Base-by-base conservation (phyloP, 371 early-diverging fungal species). In the Syncephalis fuscata region DNA sequence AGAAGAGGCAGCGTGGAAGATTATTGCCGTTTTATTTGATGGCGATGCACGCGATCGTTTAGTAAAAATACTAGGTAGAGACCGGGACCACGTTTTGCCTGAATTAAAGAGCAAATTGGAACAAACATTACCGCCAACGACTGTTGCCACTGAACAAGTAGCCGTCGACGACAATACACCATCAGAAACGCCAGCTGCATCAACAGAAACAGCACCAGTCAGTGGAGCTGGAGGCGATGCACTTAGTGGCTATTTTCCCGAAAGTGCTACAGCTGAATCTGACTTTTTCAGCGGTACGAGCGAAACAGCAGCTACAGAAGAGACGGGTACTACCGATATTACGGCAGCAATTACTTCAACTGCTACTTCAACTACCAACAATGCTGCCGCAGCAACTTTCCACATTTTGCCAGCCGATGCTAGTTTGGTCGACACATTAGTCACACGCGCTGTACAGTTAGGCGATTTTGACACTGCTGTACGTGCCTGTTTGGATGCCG, bases 391-490 rank as follows among this genome's bases (percentile, higher is more conserved):
- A 10, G 24, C 63, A 11, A 17, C 54, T 23, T 52, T 53, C 21
- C 42, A 59, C 11, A 48, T 46, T 9, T 44, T 55, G 38, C 44
- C 58, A 23, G 52, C 50, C 19, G 61, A 58, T 27, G 48, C 25
- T 39, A 24, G 38, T 49, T 17, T 80, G 26, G 71, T 76, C 11
- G 89, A 94, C 53, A 63, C 68, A 21, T 60, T 85, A 50, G 80
- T 96, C 51, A 91, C 88, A 14, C 74, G 77, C 19, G 73, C 88
- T 4, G 63, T 94, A 32, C 69, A 92, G 2, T 60, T 88, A 25
- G 94, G 94, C 48, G 88, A 93, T 61, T 92, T 90, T 59, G 84
- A 84, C 53, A 71, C 84, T 1, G 95, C 93, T 16, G 92, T 92
- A 10, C 64, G 79, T 22, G 64, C 85, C 17, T 94, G 92, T 54